Conservation (phyloP, 306 rosid species). For the Potentilla sterilis region DNA sequence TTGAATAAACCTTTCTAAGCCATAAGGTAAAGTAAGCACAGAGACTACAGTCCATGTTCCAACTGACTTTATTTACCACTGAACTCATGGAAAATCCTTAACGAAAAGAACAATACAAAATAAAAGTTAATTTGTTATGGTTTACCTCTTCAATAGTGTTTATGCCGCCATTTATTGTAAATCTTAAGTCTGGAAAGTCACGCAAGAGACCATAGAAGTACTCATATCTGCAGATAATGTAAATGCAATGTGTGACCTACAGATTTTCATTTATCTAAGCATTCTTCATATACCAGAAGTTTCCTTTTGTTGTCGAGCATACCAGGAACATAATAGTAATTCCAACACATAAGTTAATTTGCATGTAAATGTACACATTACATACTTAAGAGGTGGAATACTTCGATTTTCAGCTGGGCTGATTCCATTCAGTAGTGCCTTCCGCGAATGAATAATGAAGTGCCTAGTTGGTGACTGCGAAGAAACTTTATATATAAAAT, state of each 20-base stretch:
- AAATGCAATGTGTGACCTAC: background rate
- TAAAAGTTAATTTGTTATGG: conserved; percentile 21
- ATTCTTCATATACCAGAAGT: background rate
- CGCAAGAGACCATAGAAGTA: conserved; percentile 87
- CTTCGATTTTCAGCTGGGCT: conserved; percentile 97
- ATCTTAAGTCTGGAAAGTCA: conserved; percentile 93
- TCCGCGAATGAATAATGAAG: conserved; percentile 88
- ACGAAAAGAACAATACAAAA: background rate
- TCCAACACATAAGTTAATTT: background rate
- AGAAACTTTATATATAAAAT: conserved; percentile 92
- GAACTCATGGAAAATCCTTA: background rate
- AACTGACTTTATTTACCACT: background rate
- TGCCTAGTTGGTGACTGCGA: conserved; percentile 88
- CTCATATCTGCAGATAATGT: conserved; percentile 65
- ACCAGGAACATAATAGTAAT: background rate
- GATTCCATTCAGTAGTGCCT: conserved; percentile 89
- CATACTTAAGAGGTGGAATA: conserved; percentile 94
- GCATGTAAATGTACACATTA: conserved; percentile 3
- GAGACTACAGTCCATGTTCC: background rate
- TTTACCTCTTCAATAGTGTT: conserved; percentile 79
- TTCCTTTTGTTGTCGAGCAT: background rate
- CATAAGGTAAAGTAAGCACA: background rate
- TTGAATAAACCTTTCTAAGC: background rate
- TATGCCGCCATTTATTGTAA: conserved; percentile 96
- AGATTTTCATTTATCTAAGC: background rate